Evolutionary conservation across 2,329 filamentous ascomycete species (phyloP).

Genomic region (Trichoderma oligosporum): DNA sequence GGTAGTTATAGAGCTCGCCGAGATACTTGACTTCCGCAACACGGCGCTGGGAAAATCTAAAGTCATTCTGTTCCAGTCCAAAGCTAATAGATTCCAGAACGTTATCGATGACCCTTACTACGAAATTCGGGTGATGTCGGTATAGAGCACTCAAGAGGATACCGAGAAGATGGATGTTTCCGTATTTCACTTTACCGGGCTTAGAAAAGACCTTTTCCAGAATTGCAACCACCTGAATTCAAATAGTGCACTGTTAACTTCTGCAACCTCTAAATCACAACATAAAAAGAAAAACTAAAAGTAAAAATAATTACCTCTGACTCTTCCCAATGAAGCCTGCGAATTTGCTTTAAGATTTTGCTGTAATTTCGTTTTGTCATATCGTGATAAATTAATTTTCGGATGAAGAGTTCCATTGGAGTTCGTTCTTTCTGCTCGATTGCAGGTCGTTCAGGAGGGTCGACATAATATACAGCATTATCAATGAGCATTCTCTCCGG

Average conservation of each 20-base stretch:
- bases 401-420: slow-evolving; percentile 86
- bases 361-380: slow-evolving; percentile 92
- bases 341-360: slow-evolving; percentile 89
- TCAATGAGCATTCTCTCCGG: slow-evolving; percentile 98
- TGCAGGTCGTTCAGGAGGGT: slow-evolving; percentile 86
- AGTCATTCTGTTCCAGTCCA: slow-evolving; percentile 92
- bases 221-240: slow-evolving; percentile 60
- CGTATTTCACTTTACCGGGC: slow-evolving; percentile 95
- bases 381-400: slow-evolving; percentile 88
- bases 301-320: slow-evolving; percentile 70
- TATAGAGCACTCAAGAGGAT: slow-evolving; percentile 86
- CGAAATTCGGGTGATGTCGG: slow-evolving; percentile 87
- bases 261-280: no score
- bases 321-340: slow-evolving; percentile 97
- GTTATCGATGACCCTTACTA: slow-evolving; percentile 87
- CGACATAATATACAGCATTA: slow-evolving; percentile 96
- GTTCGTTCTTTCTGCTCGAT: slow-evolving; percentile 97
- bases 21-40: slow-evolving; percentile 96
- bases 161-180: slow-evolving; percentile 89
- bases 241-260: slow-evolving; percentile 7
- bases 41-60: slow-evolving; percentile 92
- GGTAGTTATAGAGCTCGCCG: slow-evolving; percentile 95
- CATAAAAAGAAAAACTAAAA: no score
- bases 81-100: slow-evolving; percentile 82
- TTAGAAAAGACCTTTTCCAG: slow-evolving; percentile 92